Evolutionary conservation across 2,329 filamentous ascomycete species (phyloP), one percentile per base, ranked within the genome.

Genomic region (Arachnomyces sp.): DNA sequence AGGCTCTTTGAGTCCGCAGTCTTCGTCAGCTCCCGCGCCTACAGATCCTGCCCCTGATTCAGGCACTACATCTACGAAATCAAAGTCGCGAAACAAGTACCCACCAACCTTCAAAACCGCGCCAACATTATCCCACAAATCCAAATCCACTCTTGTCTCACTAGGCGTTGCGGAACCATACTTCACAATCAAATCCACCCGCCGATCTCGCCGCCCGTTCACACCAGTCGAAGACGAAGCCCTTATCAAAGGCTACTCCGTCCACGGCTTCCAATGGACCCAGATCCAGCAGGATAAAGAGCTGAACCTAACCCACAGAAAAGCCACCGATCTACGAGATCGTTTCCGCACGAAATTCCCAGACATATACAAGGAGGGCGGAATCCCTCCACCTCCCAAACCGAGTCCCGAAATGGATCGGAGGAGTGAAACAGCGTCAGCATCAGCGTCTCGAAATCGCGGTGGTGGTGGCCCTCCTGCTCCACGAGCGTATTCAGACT

Each of bases 321-420:
- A 70, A 33, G 65, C 74, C 12, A 78, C 75, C 2, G 78, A 82
- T 50, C 53, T 82, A 11, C 67, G 78, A 25, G 78, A 82, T 53
- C 72, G 77, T 3, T 78, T 82, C 47, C 67, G 78, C 12, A 78
- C 74, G 6, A 69, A 70, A 25, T 81, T 73, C 48, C 75, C 77
- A 1, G 67, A 77, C 21, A 64, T 70, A 13, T 82, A 79, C 51
- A 67, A 66, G 9, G 57, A 66, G 21, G 63, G 63, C 2, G 63
- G 63, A n/a, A 47, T 53, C 3, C 42, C 21, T 58, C 58, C 15
- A 39, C 46, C 4, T 48, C 54, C n/a, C 36, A 45, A 12, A 38
- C 44, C 42, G 2, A 39, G 39, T n/a, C 31, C 34, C 21, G 43
- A 39, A 12, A 30, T 48, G 1, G 31, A n/a, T n/a, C n/a, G n/a